Conservation (phyloP, 306 rosid genomes). For the Prunus mira region DNA sequence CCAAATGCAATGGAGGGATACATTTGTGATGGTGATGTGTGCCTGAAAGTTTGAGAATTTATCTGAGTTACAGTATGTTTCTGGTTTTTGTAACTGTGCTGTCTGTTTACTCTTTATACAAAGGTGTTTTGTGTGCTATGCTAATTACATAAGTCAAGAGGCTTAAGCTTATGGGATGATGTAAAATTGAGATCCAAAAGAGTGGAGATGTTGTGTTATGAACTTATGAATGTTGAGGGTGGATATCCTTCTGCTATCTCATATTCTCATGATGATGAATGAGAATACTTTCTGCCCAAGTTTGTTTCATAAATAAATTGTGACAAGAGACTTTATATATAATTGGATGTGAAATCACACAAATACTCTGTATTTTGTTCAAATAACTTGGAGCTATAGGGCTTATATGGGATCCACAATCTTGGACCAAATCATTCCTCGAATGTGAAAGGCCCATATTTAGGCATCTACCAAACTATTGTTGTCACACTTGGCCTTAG, state of each 20-base stretch:
- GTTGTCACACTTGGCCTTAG: background rate
- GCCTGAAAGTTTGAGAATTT: constrained; percentile 34
- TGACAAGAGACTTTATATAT: background rate
- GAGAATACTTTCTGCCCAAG: background rate
- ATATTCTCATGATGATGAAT: background rate
- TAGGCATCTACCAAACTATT: no score
- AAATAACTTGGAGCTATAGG: no score
- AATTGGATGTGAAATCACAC: background rate
- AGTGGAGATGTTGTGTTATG: background rate
- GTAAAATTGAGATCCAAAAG: background rate
- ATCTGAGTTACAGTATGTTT: background rate
- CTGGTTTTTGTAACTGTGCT: background rate
- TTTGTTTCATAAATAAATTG: background rate
- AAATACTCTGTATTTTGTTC: background rate
- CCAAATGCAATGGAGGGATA: constrained; percentile 24
- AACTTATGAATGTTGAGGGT: background rate
- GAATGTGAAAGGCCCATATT: no score
- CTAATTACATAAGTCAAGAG: background rate
- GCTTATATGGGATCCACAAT: no score
- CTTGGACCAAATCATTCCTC: no score
- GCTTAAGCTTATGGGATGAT: constrained; percentile 1
- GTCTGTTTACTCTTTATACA: background rate
- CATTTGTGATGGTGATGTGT: constrained; percentile 40
- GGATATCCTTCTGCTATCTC: background rate
- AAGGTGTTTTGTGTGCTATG: background rate